Base-by-base conservation (phyloP, 2,329 filamentous ascomycete genomes). In the Juglanconis juglandina region DNA sequence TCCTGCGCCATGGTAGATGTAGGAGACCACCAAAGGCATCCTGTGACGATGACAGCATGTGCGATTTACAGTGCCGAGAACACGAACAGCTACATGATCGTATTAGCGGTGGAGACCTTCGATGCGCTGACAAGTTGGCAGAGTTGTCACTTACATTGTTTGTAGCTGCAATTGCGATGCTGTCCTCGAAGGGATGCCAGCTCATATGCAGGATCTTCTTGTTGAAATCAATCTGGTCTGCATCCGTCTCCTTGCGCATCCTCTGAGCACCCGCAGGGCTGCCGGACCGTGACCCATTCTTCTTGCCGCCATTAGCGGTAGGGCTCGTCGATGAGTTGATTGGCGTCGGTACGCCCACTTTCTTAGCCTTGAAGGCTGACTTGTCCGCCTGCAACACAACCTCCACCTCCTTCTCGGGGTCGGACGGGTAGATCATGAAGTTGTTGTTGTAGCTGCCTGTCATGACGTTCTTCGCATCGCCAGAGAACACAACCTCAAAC, bases 141-240 rank as follows among this genome's bases (percentile, higher is more conserved):
- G 17, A n/a, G 37, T 1, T 9, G 11, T 8, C 6, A 82, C 94
- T 89, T 79, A 98, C 95, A 78, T 99, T 99, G 83, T 99, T 99
- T 66, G 95, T 99, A 63, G 95, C 95, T 68, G 95, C 95, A 81
- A 99, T 99, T 60, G 95, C 95, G 78, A 99, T 99, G 79, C 94
- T 98, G 79, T 99, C 94, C 78, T 99, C 95, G 71, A 96, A 97
- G 53, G 95, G 95, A 87, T 99, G 95, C 95, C 95, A 99, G 79
- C 94, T 98, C 95, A 99, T 99, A 76, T 99, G 95, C 73, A 99
- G 76, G 70, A 99, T 99, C 86, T 99, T 99, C 86, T 98, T 99
- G 84, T 98, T 98, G 78, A 98, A 99, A 77, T 99, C 95, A 76
- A 98, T 98, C 79, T 98, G 94, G 76, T 99, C 94, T 61, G 95